These are phyloP conservation scores for Cylindrotheca fusiformis DNA, from an alignment of 108 stramenopile genomes.

Conservation along the genomic window DNA sequence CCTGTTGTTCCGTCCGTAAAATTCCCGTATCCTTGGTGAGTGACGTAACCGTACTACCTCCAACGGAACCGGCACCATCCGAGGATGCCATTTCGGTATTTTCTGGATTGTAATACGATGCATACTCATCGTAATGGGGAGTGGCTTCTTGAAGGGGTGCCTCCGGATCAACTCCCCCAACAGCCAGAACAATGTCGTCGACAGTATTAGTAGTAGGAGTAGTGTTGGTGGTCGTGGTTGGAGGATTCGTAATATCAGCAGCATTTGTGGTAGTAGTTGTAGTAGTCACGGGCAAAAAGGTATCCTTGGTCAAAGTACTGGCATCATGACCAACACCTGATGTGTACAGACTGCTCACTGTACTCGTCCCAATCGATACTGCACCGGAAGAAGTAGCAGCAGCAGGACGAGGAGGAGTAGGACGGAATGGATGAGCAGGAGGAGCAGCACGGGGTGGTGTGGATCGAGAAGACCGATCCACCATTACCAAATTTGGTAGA, in stretches of 20 bases:
- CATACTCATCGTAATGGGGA: not conserved
- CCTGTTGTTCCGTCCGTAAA: not conserved
- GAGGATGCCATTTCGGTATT: no score
- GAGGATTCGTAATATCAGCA: no score
- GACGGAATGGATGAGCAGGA: no score
- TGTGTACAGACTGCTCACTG: not conserved
- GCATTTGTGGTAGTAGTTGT: no score
- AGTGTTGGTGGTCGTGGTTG: not conserved
- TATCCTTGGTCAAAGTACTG: not conserved
- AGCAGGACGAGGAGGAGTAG: no score
- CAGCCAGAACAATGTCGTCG: not conserved
- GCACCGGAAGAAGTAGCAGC: no score
- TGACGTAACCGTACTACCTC: not conserved
- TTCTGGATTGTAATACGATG: not conserved
- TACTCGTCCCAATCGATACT: no score
- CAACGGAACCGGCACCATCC: not conserved
- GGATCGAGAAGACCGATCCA: no score
- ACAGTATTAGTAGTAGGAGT: not conserved
- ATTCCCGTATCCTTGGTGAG: not conserved
- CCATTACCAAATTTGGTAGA: no score
- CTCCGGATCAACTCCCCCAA: not conserved
- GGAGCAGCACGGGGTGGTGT: no score
- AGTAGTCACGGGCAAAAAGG: no score
- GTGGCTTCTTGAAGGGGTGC: not conserved
- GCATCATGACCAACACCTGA: not conserved